phyloP scores from a whole-genome alignment of 495 filamentous ascomycete species.

The Podospora bellae-mahoneyi region DNA sequence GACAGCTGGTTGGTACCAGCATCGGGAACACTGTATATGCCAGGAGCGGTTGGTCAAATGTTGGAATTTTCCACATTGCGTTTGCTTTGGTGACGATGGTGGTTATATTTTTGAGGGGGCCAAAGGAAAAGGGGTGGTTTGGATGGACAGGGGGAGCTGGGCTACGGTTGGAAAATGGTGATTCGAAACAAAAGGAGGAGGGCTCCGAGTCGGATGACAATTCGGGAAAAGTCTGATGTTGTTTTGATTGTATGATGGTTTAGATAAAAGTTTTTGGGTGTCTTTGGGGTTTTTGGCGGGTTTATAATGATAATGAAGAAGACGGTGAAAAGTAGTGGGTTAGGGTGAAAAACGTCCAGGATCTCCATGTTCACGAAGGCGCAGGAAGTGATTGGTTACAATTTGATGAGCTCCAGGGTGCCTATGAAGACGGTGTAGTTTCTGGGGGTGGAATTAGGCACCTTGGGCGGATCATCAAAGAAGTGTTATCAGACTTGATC shows the following conservation, averaged over 20 bases:
- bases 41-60: constrained; percentile 2
- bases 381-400: no score
- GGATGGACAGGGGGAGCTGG: constrained; percentile 12
- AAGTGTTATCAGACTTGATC: no score
- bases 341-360: no score
- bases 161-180: neutral
- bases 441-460: no score
- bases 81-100: constrained; percentile 2
- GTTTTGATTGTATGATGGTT: neutral
- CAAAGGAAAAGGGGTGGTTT: constrained; percentile 12
- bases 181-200: neutral
- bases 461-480: no score
- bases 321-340: no score
- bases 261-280: neutral
- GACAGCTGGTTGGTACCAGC: constrained; percentile 10
- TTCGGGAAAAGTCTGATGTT: neutral
- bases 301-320: no score
- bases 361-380: no score
- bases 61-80: constrained; percentile 7
- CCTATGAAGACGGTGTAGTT: no score
- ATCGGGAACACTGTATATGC: constrained; percentile 7
- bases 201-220: neutral
- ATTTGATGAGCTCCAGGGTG: no score
- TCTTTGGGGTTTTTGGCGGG: neutral
- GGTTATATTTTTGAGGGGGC: constrained; percentile 7